Percentiles rank a stretch among this genome's conserved stretches.
These are phyloP conservation scores for Aspergillus tamarii DNA, from an alignment of 2,329 filamentous ascomycete species.

Conservation along the genomic window DNA sequence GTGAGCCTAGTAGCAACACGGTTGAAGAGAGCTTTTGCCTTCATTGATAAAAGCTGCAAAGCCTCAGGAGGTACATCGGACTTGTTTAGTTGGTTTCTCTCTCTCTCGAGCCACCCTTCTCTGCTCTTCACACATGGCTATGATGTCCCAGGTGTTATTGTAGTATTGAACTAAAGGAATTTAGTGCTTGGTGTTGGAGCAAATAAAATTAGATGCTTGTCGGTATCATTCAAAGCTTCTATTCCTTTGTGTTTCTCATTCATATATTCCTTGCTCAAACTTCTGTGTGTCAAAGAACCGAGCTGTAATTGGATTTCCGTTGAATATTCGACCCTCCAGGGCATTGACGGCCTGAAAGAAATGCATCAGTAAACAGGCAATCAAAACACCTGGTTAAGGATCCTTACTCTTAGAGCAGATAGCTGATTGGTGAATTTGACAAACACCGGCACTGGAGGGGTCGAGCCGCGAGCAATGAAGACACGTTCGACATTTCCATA, in stretches of 20 bases:
- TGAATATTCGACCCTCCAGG: conserved; percentile 83
- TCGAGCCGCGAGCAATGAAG: conserved; percentile 67
- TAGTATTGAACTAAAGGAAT: background rate
- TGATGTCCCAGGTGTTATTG: background rate
- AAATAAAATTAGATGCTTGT: background rate
- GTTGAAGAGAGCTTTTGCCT: background rate
- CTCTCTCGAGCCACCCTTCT: background rate
- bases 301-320: conserved; percentile 81
- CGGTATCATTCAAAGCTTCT: conserved; percentile 1
- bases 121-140: background rate
- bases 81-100: background rate
- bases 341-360: conserved; percentile 77
- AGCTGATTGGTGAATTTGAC: conserved; percentile 89
- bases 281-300: conserved; percentile 80
- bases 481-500: conserved; percentile 83
- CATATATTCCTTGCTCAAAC: conserved; percentile 72
- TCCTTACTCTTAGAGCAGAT: conserved; percentile 77
- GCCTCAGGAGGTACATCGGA: background rate
- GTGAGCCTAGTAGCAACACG: background rate
- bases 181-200: background rate
- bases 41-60: background rate
- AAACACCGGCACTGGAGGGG: conserved; percentile 69
- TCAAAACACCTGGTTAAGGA: background rate
- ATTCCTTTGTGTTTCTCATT: conserved; percentile 27
- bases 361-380: conserved; percentile 4